These are phyloP conservation scores for Venturia effusa DNA, from an alignment of 2,329 filamentous ascomycete genomes.

Conservation along the genomic window DNA sequence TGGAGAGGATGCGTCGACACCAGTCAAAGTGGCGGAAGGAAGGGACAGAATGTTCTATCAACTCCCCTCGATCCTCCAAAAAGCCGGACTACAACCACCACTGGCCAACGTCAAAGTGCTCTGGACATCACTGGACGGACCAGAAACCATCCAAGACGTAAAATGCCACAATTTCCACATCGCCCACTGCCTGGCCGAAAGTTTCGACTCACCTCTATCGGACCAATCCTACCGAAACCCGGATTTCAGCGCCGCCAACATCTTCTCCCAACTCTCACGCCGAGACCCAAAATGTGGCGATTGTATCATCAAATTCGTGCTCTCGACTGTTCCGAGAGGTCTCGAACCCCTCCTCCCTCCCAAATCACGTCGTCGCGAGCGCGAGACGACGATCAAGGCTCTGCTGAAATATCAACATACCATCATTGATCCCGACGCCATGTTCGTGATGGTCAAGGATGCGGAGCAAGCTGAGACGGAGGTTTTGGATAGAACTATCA, in stretches of 20 bases:
- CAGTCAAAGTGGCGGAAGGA: slow-evolving; percentile 23
- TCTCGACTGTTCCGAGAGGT: slow-evolving; percentile 26
- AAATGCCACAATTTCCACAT: slow-evolving; percentile 32
- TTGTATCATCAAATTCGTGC: slow-evolving; percentile 31
- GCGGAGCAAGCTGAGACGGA: slow-evolving; percentile 31
- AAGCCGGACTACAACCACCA: slow-evolving; percentile 30
- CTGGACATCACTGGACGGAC: slow-evolving; percentile 34
- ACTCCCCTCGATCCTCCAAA: slow-evolving; percentile 23
- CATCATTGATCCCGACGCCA: slow-evolving; percentile 30
- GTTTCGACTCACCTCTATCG: slow-evolving; percentile 27
- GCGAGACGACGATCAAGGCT: slow-evolving; percentile 27
- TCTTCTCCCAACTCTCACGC: slow-evolving; percentile 29
- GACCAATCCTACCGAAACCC: slow-evolving; percentile 25
- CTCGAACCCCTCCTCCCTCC: slow-evolving; percentile 28
- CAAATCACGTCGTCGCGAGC: slow-evolving; percentile 21
- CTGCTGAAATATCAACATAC: slow-evolving; percentile 33
- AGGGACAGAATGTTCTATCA: slow-evolving; percentile 26
- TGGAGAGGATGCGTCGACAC: slow-evolving; percentile 18
- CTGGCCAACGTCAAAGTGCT: slow-evolving; percentile 30
- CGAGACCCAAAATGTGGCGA: slow-evolving; percentile 31
- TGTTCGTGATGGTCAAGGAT: slow-evolving; percentile 34
- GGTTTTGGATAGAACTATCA: slow-evolving; percentile 27
- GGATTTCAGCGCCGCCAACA: slow-evolving; percentile 28
- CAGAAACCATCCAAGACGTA: slow-evolving; percentile 28
- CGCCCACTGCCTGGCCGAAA: slow-evolving; percentile 32